Conservation (phyloP, 805 yeast genomes). For the Yarrowia sp. region DNA sequence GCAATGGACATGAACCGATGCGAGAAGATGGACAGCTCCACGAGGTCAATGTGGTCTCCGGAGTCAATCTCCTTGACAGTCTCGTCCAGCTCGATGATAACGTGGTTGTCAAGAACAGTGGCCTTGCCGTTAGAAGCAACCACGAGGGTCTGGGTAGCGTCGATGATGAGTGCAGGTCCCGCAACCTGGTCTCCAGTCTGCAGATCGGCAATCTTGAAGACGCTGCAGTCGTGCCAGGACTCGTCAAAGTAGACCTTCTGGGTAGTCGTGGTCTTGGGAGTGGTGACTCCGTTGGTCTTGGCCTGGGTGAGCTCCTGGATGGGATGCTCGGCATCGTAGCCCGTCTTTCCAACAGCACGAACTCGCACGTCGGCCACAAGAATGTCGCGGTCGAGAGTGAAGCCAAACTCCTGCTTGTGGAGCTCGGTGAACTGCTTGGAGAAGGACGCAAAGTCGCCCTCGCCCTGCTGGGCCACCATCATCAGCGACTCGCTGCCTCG, state of each 20-base stretch:
- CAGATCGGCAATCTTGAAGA: slow-evolving; percentile 56
- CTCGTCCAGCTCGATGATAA: slow-evolving; percentile 46
- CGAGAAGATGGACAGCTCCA: slow-evolving; percentile 70
- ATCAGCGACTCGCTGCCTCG: slow-evolving; percentile 87
- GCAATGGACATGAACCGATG: slow-evolving; percentile 89
- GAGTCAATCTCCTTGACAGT: slow-evolving; percentile 9
- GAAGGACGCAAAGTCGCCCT: slow-evolving; percentile 34
- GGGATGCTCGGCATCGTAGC: slow-evolving; percentile 44
- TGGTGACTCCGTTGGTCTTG: slow-evolving; percentile 32
- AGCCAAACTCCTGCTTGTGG: slow-evolving; percentile 74
- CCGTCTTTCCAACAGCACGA: slow-evolving; percentile 67
- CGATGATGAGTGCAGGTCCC: slow-evolving; percentile 79
- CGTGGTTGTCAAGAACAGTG: slow-evolving; percentile 56
- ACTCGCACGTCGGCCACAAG: slow-evolving; percentile 72
- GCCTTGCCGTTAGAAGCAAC: slow-evolving; percentile 63
- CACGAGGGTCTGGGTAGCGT: slow-evolving; percentile 76
- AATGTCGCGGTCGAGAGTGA: slow-evolving; percentile 56
- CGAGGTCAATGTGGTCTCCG: slow-evolving; percentile 53
- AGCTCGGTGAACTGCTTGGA: slow-evolving; percentile 48
- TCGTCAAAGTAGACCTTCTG: slow-evolving; percentile 59
- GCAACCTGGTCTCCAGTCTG: slow-evolving; percentile 50
- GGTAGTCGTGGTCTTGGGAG: slow-evolving; percentile 24
- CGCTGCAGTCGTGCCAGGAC: slow-evolving; percentile 50
- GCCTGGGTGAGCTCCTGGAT: slow-evolving; percentile 53
- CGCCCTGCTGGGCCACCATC: slow-evolving; percentile 49